phyloP scores from a whole-genome alignment of 2,329 filamentous ascomycete genomes.

The Microsporum audouinii region DNA sequence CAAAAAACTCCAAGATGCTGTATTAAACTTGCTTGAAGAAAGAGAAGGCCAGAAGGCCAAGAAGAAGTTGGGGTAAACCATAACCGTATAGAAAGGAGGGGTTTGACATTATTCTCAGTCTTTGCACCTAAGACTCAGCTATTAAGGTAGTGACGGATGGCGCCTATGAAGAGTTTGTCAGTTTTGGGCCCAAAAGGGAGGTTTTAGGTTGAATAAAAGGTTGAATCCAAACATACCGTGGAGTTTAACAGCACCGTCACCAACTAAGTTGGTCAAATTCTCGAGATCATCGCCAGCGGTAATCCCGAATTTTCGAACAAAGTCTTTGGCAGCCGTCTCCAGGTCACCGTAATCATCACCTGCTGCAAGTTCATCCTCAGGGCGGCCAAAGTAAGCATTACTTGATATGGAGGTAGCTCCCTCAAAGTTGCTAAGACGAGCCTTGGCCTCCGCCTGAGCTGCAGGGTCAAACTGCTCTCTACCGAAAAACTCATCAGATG shows the following conservation, averaged over 20 bases:
- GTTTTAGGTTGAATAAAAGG: background rate
- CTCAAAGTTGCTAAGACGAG: conserved; percentile 80
- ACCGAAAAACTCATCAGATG: conserved; percentile 95
- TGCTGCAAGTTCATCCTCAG: conserved; percentile 61
- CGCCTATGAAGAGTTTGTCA: conserved; percentile 24
- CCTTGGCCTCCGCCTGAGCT: conserved; percentile 74
- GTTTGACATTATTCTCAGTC: background rate
- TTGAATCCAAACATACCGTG: conserved; percentile 46
- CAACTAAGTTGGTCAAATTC: conserved; percentile 70
- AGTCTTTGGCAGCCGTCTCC: conserved; percentile 89
- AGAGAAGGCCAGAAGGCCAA: background rate
- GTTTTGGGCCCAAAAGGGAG: background rate
- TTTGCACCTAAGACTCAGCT: conserved; percentile 22
- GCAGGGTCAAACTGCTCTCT: conserved; percentile 74
- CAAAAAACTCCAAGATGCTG: conserved; percentile 3
- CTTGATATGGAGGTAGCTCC: conserved; percentile 85
- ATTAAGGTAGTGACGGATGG: conserved; percentile 41
- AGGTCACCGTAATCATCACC: conserved; percentile 78
- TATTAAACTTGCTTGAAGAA: background rate
- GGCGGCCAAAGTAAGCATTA: conserved; percentile 92
- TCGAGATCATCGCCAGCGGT: conserved; percentile 94
- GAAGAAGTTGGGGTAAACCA: background rate
- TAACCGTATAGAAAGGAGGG: background rate
- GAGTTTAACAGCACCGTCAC: conserved; percentile 72
- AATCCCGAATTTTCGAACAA: conserved; percentile 87